A percentile compares a stretch with the other conserved stretches of the same genome.
Conservation (phyloP, 345 rosid genomes). For the Syzygium jambos region DNA sequence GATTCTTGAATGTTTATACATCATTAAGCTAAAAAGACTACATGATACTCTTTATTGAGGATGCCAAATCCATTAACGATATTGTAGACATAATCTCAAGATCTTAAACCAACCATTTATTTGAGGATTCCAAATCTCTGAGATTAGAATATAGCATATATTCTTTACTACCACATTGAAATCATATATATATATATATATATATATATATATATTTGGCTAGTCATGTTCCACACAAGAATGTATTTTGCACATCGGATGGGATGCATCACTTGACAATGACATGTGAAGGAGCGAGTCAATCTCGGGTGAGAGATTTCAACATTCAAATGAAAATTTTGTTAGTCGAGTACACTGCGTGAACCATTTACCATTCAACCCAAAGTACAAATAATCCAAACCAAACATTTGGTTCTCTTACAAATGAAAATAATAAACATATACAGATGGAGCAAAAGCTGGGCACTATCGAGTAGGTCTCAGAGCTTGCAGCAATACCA, state of each 20-base stretch:
- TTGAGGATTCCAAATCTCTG: not conserved
- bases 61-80: not conserved
- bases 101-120: not conserved
- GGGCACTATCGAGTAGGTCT: not conserved
- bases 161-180: not conserved
- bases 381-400: not conserved
- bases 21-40: not conserved
- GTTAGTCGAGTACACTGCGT: accelerated
- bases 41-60: not conserved
- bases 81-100: not conserved
- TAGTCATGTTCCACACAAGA: not conserved
- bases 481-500: not conserved
- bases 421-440: not conserved
- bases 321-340: not conserved
- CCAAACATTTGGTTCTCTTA: not conserved
- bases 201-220: not conserved
- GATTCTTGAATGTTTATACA: not conserved
- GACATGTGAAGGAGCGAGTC: not conserved
- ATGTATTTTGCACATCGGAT: not conserved
- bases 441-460: not conserved
- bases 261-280: not conserved
- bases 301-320: not conserved
- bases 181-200: not conserved
- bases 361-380: not conserved
- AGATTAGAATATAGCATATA: not conserved